phyloP scores from a whole-genome alignment of 176 grass and related monocot species.

The Phragmites australis region DNA sequence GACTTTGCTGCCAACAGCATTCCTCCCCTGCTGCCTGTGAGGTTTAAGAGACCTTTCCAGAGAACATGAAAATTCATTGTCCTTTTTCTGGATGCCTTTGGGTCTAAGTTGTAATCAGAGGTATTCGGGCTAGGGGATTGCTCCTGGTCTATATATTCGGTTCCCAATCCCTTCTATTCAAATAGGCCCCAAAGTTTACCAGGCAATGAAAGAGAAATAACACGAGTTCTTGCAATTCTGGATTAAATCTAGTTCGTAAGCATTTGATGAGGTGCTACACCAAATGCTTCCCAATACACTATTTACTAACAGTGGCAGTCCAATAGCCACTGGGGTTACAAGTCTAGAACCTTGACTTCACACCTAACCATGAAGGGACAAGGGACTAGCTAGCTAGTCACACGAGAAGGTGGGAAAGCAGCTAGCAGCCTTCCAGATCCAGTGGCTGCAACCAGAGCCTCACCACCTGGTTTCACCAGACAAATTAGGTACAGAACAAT shows the following conservation, averaged over 20 bases:
- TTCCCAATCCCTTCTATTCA: background rate
- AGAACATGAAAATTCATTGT: background rate
- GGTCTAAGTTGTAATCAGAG: background rate
- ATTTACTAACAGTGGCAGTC: background rate
- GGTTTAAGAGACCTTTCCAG: background rate
- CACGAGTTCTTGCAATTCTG: background rate
- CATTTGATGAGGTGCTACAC: background rate
- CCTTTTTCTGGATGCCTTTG: background rate
- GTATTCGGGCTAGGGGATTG: background rate
- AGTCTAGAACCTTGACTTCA: background rate
- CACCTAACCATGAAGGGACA: background rate
- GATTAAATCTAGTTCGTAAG: background rate
- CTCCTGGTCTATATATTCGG: background rate
- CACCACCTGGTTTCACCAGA: background rate
- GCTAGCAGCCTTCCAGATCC: background rate
- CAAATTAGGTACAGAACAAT: conserved; percentile 21
- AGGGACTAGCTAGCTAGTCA: background rate
- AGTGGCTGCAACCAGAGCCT: background rate
- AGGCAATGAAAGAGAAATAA: background rate
- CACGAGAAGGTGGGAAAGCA: background rate
- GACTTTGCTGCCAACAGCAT: background rate
- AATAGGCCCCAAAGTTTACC: background rate
- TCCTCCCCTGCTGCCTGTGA: background rate
- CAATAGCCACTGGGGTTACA: background rate
- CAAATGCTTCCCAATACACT: background rate